phyloP scores from a whole-genome alignment of 2,329 filamentous ascomycete genomes.

The Lasiodiplodia theobromae region DNA sequence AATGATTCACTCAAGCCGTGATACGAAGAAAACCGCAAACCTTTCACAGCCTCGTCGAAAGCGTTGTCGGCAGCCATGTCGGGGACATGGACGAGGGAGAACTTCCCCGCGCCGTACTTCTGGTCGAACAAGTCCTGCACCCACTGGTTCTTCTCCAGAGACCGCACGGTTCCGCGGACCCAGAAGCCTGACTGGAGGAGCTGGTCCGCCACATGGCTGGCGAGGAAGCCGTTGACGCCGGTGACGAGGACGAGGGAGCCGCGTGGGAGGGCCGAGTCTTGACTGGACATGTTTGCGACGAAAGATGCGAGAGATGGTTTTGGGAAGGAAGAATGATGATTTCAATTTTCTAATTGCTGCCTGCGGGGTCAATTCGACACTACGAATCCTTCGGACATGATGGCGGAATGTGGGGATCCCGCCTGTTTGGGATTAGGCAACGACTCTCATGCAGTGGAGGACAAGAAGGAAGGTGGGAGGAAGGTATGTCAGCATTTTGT shows the following conservation, averaged over 20 bases:
- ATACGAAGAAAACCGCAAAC: not conserved
- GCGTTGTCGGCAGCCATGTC: not conserved
- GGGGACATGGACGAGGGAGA: not conserved
- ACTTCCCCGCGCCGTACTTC: not conserved
- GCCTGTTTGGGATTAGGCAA: no score
- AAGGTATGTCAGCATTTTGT: no score
- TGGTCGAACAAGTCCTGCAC: not conserved
- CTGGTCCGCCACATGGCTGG: conserved; percentile 36
- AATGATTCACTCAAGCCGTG: not conserved
- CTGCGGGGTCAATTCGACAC: no score
- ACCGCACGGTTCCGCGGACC: conserved; percentile 39
- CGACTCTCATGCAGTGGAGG: no score
- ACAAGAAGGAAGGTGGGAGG: no score
- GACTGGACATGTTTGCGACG: no score
- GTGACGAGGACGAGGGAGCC: conserved; percentile 38
- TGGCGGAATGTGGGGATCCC: no score
- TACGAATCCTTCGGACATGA: no score
- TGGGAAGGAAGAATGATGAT: no score
- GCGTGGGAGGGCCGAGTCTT: no score
- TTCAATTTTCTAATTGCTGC: no score
- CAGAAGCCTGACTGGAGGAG: conserved; percentile 39
- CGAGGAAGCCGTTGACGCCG: conserved; percentile 45
- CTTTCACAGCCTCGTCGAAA: not conserved
- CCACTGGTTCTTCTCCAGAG: not conserved
- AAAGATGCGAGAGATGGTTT: no score